Conservation (phyloP, 805 yeast genomes). For the Komagataella ulmi region DNA sequence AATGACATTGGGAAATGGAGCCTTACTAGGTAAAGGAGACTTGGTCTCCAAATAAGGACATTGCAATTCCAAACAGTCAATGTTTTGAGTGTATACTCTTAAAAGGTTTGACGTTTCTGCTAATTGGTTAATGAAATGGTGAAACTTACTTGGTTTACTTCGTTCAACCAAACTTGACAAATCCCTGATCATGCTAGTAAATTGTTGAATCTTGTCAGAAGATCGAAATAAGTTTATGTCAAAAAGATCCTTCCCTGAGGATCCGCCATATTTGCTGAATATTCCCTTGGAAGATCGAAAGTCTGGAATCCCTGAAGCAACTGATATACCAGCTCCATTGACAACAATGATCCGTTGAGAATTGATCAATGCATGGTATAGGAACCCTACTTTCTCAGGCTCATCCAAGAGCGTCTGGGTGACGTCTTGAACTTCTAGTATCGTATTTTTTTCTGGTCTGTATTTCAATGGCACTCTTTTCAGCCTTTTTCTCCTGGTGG, state of each 20-base stretch:
- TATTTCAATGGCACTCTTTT: slow-evolving; percentile 32
- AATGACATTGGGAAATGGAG: slow-evolving; percentile 37
- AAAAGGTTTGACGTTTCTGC: slow-evolving; percentile 51
- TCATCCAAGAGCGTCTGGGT: slow-evolving; percentile 9
- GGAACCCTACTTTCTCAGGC: slow-evolving; percentile 28
- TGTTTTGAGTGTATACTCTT: slow-evolving; percentile 78
- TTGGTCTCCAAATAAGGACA: slow-evolving; percentile 34
- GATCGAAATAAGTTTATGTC: slow-evolving; percentile 68
- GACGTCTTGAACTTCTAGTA: slow-evolving; percentile 21
- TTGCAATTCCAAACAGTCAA: slow-evolving; percentile 65
- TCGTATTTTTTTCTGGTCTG: slow-evolving; percentile 32
- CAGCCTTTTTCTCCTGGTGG: neutral
- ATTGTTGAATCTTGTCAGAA: slow-evolving; percentile 41
- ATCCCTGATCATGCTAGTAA: slow-evolving; percentile 63
- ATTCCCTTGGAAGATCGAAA: slow-evolving; percentile 69
- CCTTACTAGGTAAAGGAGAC: slow-evolving; percentile 29
- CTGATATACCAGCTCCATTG: slow-evolving; percentile 87
- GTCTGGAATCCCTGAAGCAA: slow-evolving; percentile 78
- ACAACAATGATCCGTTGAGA: slow-evolving; percentile 50
- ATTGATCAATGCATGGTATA: slow-evolving; percentile 37
- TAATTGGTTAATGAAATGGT: slow-evolving; percentile 43
- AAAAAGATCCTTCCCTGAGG: slow-evolving; percentile 47
- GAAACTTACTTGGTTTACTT: slow-evolving; percentile 68
- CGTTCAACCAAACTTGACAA: slow-evolving; percentile 38
- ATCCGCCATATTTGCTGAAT: slow-evolving; percentile 32